Evolutionary conservation across 768 basidiomycete species (phyloP).

Genomic region (Dentipellis fragilis): DNA sequence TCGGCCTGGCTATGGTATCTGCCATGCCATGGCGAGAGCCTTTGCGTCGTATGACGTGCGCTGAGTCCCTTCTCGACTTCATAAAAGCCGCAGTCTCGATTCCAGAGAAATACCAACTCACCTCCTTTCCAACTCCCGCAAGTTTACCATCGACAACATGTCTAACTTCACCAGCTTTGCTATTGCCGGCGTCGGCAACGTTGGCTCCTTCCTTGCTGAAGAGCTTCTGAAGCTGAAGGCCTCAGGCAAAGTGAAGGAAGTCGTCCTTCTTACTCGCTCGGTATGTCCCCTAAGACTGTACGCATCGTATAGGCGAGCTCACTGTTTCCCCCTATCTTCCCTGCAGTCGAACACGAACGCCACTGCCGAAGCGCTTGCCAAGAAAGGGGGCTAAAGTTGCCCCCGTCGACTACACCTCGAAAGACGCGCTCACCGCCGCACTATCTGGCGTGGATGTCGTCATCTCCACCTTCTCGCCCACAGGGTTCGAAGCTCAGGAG

Average conservation of each 20-base stretch:
- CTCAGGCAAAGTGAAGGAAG: slow-evolving; percentile 3
- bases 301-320: neutral
- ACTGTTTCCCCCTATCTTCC: neutral
- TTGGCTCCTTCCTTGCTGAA: slow-evolving; percentile 12
- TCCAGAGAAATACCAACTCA: too few relatives aligned
- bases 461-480: slow-evolving; percentile 6
- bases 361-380: slow-evolving; percentile 1
- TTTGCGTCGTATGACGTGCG: too few relatives aligned
- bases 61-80: too few relatives aligned
- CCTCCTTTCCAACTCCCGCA: neutral
- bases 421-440: slow-evolving; percentile 6
- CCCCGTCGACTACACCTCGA: slow-evolving; percentile 4
- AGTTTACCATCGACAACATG: neutral
- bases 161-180: slow-evolving; percentile 10
- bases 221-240: slow-evolving; percentile 12
- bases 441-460: slow-evolving; percentile 10
- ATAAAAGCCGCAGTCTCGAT: too few relatives aligned
- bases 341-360: neutral
- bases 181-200: slow-evolving; percentile 11
- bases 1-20: too few relatives aligned
- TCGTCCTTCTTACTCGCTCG: slow-evolving; percentile 10
- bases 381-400: slow-evolving; percentile 8
- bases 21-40: too few relatives aligned
- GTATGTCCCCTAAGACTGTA: neutral
- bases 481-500: slow-evolving; percentile 6